Evolutionary conservation across 352 stramenopile species (phyloP).

Genomic region (Phytophthora tubulina): DNA sequence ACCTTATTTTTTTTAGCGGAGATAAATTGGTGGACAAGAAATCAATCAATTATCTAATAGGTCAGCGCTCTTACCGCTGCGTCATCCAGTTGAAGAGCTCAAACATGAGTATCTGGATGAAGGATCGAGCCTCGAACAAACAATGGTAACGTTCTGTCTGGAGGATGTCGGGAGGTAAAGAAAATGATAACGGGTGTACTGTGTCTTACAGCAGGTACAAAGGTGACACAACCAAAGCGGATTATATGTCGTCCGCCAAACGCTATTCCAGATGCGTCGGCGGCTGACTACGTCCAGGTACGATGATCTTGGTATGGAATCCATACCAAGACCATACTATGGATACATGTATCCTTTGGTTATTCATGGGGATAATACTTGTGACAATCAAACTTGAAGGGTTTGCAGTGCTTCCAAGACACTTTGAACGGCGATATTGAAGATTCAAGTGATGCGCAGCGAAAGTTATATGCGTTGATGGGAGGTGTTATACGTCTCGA

Average conservation of each 20-base stretch:
- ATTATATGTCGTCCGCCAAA: conserved; percentile 29
- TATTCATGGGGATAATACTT: background rate
- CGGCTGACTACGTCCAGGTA: conserved; percentile 26
- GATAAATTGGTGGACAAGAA: too few species aligned
- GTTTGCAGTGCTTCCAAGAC: conserved; percentile 29
- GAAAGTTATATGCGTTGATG: background rate
- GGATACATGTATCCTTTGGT: background rate
- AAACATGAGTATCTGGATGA: too few species aligned
- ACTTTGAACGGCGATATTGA: conserved; percentile 8
- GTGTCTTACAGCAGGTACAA: conserved; percentile 11
- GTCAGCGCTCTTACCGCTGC: too few species aligned
- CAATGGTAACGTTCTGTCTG: too few species aligned
- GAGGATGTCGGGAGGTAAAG: too few species aligned
- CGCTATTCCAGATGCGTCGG: conserved; percentile 9
- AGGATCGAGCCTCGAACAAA: too few species aligned
- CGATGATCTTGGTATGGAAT: background rate
- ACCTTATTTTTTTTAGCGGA: too few species aligned
- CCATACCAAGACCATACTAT: background rate
- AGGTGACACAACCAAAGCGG: conserved; percentile 1
- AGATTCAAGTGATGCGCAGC: conserved; percentile 7
- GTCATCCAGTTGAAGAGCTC: too few species aligned
- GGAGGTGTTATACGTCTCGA: conserved; percentile 4
- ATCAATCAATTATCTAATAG: too few species aligned
- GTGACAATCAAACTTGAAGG: too few species aligned
- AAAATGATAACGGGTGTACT: too few species aligned